Base-by-base conservation (phyloP, 2,329 filamentous ascomycete species). In the Fusarium pseudocircinatum region DNA sequence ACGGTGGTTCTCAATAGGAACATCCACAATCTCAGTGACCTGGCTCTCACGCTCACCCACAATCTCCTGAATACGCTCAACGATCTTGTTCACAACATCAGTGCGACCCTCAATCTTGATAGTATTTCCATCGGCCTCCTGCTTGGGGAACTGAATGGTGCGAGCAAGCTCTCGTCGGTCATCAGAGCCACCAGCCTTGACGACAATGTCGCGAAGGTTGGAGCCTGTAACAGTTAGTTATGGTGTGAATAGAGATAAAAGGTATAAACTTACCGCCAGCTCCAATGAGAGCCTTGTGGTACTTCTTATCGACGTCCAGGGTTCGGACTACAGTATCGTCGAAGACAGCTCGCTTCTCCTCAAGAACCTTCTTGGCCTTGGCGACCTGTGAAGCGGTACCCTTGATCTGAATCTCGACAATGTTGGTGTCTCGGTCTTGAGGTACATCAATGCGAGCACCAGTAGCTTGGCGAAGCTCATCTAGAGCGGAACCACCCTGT, bases 381-480 rank as follows among this genome's bases (percentile, higher is more conserved):
- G 95, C 92, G 57, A 99, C 96, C 80, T 96, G 93, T 75, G 93
- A 87, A 85, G 97, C 96, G 30, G 94, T 97, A 61, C 96, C 96
- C 88, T 95, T 97, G 82, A 99, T 90, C 81, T 91, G 92, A 79
- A 99, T 96, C 78, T 97, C 94, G 20, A 96, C 94, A 68, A 91
- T 88, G 15, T 91, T 89, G 22, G 90, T 88, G 74, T 97, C 94
- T 67, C 92, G 90, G 62, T 91, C 91, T 70, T 93, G 92, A 32
- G 96, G 96, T 54, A 99, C 93, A 80, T 98, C 96, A 74, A 99
- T 96, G 83, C 93, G 93, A 30, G 95, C 95, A 60, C 94, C 94
- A 53, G 94, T 97, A 62, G 90, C 86, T 73, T 95, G 90, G 67
- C 96, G 93, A 54, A 99, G 87, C 79, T 94, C 93, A 77, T 98